Percentiles rank a stretch among this genome's conserved stretches.
These are phyloP conservation scores for Dendryphion nanum DNA, from an alignment of 2,329 filamentous ascomycete species.

Conservation along the genomic window DNA sequence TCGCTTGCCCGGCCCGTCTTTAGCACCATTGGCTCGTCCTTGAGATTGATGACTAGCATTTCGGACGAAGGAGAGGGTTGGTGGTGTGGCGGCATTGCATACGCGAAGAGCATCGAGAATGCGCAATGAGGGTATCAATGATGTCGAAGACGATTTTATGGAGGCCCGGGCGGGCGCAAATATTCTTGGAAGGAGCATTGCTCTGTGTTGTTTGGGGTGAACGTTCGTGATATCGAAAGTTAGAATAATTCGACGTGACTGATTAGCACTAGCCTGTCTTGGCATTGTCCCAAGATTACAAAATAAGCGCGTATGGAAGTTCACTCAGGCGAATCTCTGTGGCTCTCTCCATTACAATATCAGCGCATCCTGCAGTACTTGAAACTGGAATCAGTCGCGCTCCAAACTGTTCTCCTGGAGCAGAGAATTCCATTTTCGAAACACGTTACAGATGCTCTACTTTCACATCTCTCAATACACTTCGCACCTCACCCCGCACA, in stretches of 20 bases:
- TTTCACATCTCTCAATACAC: too few relatives aligned
- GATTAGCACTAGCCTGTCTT: too few relatives aligned
- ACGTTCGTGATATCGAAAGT: background rate
- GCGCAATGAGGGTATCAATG: slow-evolving; percentile 24
- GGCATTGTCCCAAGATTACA: too few relatives aligned
- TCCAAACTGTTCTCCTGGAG: too few relatives aligned
- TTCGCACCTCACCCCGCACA: too few relatives aligned
- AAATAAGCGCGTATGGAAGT: too few relatives aligned
- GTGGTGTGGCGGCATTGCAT: slow-evolving; percentile 33
- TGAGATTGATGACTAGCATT: slow-evolving; percentile 65
- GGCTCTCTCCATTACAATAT: too few relatives aligned
- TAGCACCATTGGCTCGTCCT: slow-evolving; percentile 67
- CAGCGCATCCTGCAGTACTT: too few relatives aligned
- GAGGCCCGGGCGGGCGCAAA: slow-evolving; percentile 36
- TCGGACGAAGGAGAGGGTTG: slow-evolving; percentile 50
- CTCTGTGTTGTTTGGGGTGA: slow-evolving; percentile 21
- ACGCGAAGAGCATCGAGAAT: slow-evolving; percentile 31
- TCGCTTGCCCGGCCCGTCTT: slow-evolving; percentile 76
- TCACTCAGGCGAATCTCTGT: too few relatives aligned
- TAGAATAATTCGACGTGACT: background rate
- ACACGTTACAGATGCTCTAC: too few relatives aligned
- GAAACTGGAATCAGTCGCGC: too few relatives aligned
- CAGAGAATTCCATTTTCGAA: too few relatives aligned
- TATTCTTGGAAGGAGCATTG: slow-evolving; percentile 42
- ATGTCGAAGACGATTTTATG: slow-evolving; percentile 17